A percentile compares a stretch with the other conserved stretches of the same genome.
These are phyloP conservation scores for Penicillium soppii DNA, from an alignment of 495 filamentous ascomycete genomes.

Conservation along the genomic window DNA sequence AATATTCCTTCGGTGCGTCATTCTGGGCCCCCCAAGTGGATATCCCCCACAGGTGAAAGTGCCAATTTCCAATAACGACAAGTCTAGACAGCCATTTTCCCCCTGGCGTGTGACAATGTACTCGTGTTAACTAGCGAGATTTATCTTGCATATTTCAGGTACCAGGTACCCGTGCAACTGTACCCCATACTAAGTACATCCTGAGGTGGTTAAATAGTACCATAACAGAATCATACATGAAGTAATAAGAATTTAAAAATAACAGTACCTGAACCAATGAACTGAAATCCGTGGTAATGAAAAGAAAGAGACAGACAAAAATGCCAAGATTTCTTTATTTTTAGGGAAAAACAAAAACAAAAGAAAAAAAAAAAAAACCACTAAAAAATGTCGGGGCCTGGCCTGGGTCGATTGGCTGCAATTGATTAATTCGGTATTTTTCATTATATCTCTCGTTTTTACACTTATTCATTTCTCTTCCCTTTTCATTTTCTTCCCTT, in stretches of 20 bases:
- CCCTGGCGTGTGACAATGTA: neutral
- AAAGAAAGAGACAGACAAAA: neutral
- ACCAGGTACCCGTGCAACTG: constrained; percentile 20
- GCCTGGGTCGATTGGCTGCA: neutral
- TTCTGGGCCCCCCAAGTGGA: neutral
- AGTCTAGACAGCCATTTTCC: neutral
- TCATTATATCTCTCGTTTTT: constrained; percentile 8
- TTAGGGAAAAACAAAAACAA: constrained; percentile 6
- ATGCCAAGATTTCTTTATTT: constrained; percentile 1
- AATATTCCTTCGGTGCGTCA: constrained; percentile 1
- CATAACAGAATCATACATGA: no score
- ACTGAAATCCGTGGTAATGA: no score
- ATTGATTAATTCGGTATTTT: constrained; percentile 1
- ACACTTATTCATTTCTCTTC: constrained; percentile 1
- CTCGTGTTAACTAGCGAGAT: neutral
- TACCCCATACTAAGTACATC: no score
- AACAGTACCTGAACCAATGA: neutral
- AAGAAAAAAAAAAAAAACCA: neutral
- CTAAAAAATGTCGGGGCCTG: neutral
- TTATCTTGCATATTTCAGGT: constrained; percentile 12
- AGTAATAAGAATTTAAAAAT: neutral
- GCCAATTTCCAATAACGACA: constrained; percentile 6
- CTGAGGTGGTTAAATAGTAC: no score
- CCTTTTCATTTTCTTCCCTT: constrained; percentile 8
- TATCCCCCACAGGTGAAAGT: constrained; percentile 4